phyloP scores from a whole-genome alignment of 2,329 filamentous ascomycete genomes.

The Fusarium robinianum region DNA sequence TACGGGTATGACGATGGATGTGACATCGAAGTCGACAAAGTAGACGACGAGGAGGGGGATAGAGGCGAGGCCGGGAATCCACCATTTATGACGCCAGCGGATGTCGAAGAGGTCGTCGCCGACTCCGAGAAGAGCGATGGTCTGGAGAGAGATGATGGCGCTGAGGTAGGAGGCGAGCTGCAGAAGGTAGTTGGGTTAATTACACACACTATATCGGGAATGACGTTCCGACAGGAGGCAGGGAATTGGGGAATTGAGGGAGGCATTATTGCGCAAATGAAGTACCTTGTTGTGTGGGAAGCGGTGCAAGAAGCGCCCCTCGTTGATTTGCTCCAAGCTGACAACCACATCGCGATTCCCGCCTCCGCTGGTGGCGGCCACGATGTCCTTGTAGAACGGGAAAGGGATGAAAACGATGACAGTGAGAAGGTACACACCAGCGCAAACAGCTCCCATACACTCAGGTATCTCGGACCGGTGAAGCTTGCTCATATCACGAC shows the following conservation, averaged over 20 bases:
- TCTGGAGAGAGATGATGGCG: conserved; percentile 89
- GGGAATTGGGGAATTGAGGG: not conserved
- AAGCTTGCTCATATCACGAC: conserved; percentile 79
- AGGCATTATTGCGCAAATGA: not conserved
- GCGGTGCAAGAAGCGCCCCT: conserved; percentile 82
- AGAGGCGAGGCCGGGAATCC: conserved; percentile 92
- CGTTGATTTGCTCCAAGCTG: conserved; percentile 73
- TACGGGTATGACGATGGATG: conserved; percentile 88
- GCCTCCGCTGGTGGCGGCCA: conserved; percentile 89
- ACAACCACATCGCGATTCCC: conserved; percentile 87
- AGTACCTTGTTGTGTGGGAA: conserved; percentile 92
- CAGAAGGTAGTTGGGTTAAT: not conserved
- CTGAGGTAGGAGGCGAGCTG: conserved; percentile 94
- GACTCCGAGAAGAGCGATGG: conserved; percentile 86
- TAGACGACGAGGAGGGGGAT: conserved; percentile 96
- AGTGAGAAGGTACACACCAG: conserved; percentile 85
- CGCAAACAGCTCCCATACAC: conserved; percentile 93
- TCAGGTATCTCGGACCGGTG: conserved; percentile 81
- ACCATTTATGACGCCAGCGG: conserved; percentile 97
- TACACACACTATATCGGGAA: not conserved
- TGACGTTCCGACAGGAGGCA: conserved; percentile 1
- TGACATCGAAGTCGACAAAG: conserved; percentile 98
- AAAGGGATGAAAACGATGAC: conserved; percentile 95
- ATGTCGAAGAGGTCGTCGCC: conserved; percentile 98
- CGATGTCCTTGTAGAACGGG: conserved; percentile 97